Base-by-base conservation (phyloP, 441 rosid species). In the Adansonia grandidieri region DNA sequence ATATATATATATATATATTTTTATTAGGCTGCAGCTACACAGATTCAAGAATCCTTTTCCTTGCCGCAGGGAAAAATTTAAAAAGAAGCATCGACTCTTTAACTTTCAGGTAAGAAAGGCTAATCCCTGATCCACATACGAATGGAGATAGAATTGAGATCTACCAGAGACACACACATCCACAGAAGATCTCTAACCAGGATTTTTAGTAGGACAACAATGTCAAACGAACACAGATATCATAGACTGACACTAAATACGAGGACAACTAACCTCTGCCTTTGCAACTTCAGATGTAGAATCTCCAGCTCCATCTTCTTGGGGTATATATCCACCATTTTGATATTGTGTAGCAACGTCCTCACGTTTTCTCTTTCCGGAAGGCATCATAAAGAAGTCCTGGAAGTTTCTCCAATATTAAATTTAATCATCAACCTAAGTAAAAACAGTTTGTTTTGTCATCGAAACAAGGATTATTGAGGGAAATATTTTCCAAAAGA, bases 291-390 rank as follows among this genome's bases (percentile, higher is more conserved):
- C 87, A 48, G 71, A 67, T 17, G 79, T 45, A 37, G 77, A 77
- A 88, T 91, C 98, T 42, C 88, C 87, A 76, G 99, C 94, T 83
- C 99, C 99, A 88, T 96, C 98, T 79, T 91, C 97, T 86, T 96
- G 99, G 50, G 98, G 97, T 80, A 93, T 92, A 78, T 84, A 90
- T 66, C 93, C 91, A 85, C 97, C 96, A 87, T 89, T 94, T 71
- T 88, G 90, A 89, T 85, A 93, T 62, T 86, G 91, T 0, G 84
- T 47, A 57, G 91, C 77, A 48, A 91, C 83, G 61, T 90, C 98
- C 48, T 92, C 97, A 78, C 98, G 98, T 85, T 96, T 96, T 70
- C 99, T 85, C 86, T 96, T 96, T 79, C 98, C 97, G 58, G 93
- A 75, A 74, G 98, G 42, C 82, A 80, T 76, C 79, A 76, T 88